phyloP scores from a whole-genome alignment of 306 rosid species.

The Cicer chorassanicum region DNA sequence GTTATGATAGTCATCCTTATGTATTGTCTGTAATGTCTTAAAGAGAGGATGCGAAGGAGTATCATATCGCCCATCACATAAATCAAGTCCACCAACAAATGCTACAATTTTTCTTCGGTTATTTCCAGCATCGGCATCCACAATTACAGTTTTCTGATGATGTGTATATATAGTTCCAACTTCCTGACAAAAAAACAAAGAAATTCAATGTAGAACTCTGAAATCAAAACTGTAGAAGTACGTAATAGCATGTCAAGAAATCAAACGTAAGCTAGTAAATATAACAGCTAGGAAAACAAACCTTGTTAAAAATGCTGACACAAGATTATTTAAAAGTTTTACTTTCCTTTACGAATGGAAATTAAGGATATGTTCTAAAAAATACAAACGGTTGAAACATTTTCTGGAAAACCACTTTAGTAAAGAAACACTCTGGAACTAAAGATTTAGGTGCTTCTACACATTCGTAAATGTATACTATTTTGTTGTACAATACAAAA shows the following conservation, averaged over 20 bases:
- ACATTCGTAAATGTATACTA: no score
- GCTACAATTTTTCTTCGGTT: constrained; percentile 81
- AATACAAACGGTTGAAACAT: constrained; percentile 15
- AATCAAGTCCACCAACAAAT: constrained; percentile 98
- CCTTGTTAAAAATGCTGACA: constrained; percentile 17
- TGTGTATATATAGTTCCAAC: constrained; percentile 95
- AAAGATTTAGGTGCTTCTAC: not conserved
- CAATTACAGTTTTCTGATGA: constrained; percentile 97
- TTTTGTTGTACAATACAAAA: no score
- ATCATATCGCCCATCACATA: constrained; percentile 97
- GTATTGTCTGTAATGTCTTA: constrained; percentile 76
- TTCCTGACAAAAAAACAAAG: constrained; percentile 64
- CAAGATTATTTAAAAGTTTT: constrained; percentile 33
- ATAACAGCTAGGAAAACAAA: constrained; percentile 39
- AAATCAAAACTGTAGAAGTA: constrained; percentile 36
- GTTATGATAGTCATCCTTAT: constrained; percentile 95
- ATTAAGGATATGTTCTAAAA: constrained; percentile 20
- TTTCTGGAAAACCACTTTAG: not conserved
- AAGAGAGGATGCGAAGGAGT: constrained; percentile 76
- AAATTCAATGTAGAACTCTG: constrained; percentile 43
- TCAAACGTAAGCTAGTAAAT: not conserved
- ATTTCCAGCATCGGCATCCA: constrained; percentile 89
- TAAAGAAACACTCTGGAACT: not conserved
- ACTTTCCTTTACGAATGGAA: constrained; percentile 1
- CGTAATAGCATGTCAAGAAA: constrained; percentile 20